Conservation (phyloP, 1,139 yeast genomes). For the Candida sanyaensis region DNA sequence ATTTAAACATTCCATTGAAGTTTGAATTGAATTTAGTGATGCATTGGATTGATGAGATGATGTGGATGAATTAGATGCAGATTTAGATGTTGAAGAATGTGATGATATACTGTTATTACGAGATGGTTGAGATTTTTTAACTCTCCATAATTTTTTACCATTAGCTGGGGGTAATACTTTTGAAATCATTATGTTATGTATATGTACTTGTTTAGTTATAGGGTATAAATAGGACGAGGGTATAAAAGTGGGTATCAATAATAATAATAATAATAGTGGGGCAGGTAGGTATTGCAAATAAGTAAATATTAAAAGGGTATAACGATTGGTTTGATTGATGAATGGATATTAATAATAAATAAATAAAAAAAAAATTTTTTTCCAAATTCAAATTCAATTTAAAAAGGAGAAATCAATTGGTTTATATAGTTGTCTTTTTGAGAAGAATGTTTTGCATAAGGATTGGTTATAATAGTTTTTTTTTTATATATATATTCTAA, state of each 20-base stretch:
- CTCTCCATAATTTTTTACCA: conserved; percentile 54
- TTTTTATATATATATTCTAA: no score
- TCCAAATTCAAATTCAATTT: not conserved
- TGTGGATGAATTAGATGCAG: no score
- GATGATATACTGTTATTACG: conserved; percentile 11
- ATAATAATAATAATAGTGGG: not conserved
- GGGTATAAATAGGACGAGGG: conserved; percentile 1
- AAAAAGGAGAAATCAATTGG: not conserved
- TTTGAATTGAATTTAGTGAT: conserved; percentile 8
- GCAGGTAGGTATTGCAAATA: not conserved
- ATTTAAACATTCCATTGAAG: conserved; percentile 42
- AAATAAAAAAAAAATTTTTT: not conserved
- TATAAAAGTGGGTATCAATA: conserved; percentile 1
- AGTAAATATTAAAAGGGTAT: not conserved
- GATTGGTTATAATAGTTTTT: no score
- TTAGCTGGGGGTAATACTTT: conserved; percentile 43
- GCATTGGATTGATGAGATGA: not conserved
- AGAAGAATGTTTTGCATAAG: no score
- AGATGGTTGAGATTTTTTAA: conserved; percentile 31
- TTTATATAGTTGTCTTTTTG: conserved; percentile 1
- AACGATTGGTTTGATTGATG: not conserved
- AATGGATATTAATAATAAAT: not conserved
- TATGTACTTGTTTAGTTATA: not conserved
- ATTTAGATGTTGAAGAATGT: conserved; percentile 11
- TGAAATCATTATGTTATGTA: not conserved